phyloP scores from a whole-genome alignment of 306 rosid species.

The Neltuma alba region DNA sequence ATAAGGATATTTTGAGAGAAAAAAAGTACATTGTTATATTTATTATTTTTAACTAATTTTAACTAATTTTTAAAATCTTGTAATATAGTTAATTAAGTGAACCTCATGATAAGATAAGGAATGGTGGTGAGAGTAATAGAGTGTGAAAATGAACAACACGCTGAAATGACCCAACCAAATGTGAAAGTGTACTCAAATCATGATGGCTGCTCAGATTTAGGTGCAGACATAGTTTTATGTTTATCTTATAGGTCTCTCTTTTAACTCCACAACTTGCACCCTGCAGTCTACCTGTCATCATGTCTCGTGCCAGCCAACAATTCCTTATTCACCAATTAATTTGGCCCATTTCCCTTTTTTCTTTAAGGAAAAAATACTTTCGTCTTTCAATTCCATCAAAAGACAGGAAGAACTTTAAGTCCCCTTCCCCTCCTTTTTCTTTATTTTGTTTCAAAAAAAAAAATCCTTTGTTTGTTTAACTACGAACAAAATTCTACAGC shows the following conservation, averaged over 20 bases:
- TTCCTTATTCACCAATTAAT: neutral
- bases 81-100: too few relatives aligned
- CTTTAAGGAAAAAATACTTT: neutral
- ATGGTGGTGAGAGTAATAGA: too few relatives aligned
- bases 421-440: neutral
- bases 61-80: too few relatives aligned
- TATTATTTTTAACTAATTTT: too few relatives aligned
- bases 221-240: slow-evolving; percentile 24
- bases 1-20: too few relatives aligned
- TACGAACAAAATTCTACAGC: neutral
- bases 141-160: neutral
- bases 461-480: neutral
- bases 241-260: slow-evolving; percentile 33
- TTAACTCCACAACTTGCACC: slow-evolving; percentile 30
- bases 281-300: slow-evolving; percentile 34
- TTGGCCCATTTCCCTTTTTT: neutral
- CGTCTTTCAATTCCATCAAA: neutral
- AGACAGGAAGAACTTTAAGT: neutral
- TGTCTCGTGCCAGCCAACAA: slow-evolving; percentile 38
- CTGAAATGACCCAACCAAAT: neutral
- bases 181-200: slow-evolving; percentile 32
- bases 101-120: too few relatives aligned
- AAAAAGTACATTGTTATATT: too few relatives aligned
- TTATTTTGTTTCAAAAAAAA: neutral
- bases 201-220: slow-evolving; percentile 34